Evolutionary conservation across 1,284 basidiomycete genomes (phyloP).

Genomic region (Irpex rosettiformis): DNA sequence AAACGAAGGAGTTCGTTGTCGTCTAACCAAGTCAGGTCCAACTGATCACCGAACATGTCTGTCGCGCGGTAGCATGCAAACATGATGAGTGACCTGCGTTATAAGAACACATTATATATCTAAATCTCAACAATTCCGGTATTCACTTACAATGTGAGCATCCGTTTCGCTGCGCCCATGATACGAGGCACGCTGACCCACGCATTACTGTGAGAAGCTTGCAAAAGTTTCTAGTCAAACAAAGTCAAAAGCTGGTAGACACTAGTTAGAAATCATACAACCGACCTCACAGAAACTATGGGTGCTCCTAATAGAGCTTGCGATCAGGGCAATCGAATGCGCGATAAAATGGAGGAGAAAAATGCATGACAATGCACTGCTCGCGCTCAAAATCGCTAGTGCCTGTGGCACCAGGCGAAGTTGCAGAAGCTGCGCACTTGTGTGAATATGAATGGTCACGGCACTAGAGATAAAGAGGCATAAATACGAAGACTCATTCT

Average conservation of each 20-base stretch:
- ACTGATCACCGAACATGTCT: neutral
- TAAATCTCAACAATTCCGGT: too few relatives aligned
- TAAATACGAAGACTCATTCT: neutral
- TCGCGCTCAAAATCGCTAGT: constrained; percentile 2
- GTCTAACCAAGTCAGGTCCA: neutral
- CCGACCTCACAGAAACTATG: neutral
- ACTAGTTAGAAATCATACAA: too few relatives aligned
- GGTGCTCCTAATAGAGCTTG: neutral
- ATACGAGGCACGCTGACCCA: neutral
- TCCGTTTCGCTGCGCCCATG: neutral
- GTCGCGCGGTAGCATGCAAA: neutral
- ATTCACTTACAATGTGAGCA: neutral
- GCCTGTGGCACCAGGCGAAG: constrained; percentile 1
- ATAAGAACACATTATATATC: too few relatives aligned
- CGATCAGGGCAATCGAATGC: neutral
- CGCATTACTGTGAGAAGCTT: neutral
- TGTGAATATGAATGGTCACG: neutral
- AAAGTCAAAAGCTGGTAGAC: too few relatives aligned
- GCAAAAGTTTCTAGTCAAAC: neutral
- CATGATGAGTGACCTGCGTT: neutral
- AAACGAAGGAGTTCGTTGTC: neutral
- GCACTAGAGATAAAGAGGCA: constrained; percentile 1
- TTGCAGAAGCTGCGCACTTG: neutral
- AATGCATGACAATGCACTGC: neutral
- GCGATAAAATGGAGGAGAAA: neutral